Conservation (phyloP, 2,329 filamentous ascomycete genomes). For the Pseudogymnoascus sp. region DNA sequence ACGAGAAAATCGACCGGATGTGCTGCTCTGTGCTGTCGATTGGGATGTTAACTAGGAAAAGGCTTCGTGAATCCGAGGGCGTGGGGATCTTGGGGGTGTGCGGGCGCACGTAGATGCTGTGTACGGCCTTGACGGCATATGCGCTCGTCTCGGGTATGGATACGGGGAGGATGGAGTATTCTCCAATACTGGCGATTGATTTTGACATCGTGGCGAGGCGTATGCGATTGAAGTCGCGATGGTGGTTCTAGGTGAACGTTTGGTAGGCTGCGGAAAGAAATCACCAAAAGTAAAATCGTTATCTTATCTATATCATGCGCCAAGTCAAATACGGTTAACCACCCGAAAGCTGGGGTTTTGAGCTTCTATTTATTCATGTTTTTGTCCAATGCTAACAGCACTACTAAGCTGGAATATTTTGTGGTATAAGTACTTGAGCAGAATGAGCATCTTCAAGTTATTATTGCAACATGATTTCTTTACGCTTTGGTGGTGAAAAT, state of each 20-base stretch:
- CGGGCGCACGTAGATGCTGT: slow-evolving; percentile 80
- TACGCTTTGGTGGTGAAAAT: not conserved
- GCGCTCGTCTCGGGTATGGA: slow-evolving; percentile 40
- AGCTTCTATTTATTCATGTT: not conserved
- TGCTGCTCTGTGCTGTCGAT: slow-evolving; percentile 72
- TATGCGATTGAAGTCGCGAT: slow-evolving; percentile 9
- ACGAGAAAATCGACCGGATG: slow-evolving; percentile 66
- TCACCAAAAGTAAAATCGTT: slow-evolving; percentile 8
- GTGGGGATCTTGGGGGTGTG: slow-evolving; percentile 75
- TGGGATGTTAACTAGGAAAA: slow-evolving; percentile 89
- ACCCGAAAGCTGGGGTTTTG: slow-evolving; percentile 8
- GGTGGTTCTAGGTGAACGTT: not conserved
- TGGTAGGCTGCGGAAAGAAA: slow-evolving; percentile 5
- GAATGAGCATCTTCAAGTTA: not conserved
- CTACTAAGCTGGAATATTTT: slow-evolving; percentile 14
- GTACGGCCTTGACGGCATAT: slow-evolving; percentile 54
- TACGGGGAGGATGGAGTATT: slow-evolving; percentile 25
- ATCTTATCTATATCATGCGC: slow-evolving; percentile 13
- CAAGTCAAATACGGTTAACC: slow-evolving; percentile 8
- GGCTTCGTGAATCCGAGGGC: slow-evolving; percentile 63
- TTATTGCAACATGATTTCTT: not conserved
- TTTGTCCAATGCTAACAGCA: not conserved
- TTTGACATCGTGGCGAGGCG: slow-evolving; percentile 9
- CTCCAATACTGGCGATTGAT: slow-evolving; percentile 15
- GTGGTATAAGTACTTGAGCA: not conserved